Percentiles rank a stretch among this genome's conserved stretches.
These are phyloP conservation scores for Myrica gale DNA, from an alignment of 306 rosid species.

Conservation along the genomic window DNA sequence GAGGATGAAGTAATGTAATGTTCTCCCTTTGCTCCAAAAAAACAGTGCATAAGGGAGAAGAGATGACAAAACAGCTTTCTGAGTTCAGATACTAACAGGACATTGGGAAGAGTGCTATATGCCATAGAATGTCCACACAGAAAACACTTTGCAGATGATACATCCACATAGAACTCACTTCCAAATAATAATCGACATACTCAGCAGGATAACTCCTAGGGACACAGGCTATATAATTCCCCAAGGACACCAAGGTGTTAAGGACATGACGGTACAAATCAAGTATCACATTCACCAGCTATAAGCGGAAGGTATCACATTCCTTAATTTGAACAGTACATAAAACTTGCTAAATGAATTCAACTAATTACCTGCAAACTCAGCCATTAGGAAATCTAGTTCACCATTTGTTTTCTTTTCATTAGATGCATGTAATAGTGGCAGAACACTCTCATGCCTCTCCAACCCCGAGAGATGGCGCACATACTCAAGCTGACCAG, in stretches of 20 bases:
- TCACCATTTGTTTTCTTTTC: constrained; percentile 92
- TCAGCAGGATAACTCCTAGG: not conserved
- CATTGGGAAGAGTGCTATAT: not conserved
- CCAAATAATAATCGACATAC: not conserved
- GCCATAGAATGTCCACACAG: not conserved
- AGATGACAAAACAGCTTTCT: not conserved
- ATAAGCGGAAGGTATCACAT: not conserved
- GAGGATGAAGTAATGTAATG: no score
- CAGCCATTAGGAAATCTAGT: constrained; percentile 94
- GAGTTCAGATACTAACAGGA: not conserved
- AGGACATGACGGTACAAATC: not conserved
- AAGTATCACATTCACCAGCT: not conserved
- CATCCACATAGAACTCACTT: no score
- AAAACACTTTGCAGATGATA: not conserved
- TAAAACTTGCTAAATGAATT: constrained; percentile 6
- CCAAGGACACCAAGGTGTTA: not conserved
- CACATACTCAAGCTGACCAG: constrained; percentile 96
- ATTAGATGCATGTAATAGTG: constrained; percentile 80
- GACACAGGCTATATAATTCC: not conserved
- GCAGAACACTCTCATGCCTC: constrained; percentile 94
- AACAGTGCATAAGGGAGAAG: not conserved
- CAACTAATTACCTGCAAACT: constrained; percentile 77
- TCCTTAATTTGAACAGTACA: not conserved
- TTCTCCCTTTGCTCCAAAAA: no score
- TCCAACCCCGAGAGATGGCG: constrained; percentile 87